Evolutionary conservation across 768 basidiomycete genomes (phyloP).

Genomic region (Panus rudis): DNA sequence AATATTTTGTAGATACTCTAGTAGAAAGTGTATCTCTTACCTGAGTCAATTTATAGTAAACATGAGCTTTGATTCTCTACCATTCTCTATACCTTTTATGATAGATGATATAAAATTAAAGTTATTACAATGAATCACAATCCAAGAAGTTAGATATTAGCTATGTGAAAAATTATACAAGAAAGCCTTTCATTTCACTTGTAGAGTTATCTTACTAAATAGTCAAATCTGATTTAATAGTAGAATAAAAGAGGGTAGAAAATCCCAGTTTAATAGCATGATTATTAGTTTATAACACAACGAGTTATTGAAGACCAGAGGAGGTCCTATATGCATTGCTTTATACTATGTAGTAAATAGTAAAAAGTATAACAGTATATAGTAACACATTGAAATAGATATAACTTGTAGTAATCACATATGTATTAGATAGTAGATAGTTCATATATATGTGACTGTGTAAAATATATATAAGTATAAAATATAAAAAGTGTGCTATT

Average conservation of each 20-base stretch:
- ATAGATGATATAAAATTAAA: no score
- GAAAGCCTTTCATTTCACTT: not conserved
- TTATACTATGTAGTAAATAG: no score
- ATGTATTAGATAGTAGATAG: no score
- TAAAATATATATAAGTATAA: no score
- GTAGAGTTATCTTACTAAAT: not conserved
- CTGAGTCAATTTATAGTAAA: not conserved
- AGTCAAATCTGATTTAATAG: not conserved
- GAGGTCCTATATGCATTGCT: no score
- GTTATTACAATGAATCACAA: not conserved
- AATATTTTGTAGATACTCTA: not conserved
- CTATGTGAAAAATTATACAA: not conserved
- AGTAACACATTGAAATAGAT: no score
- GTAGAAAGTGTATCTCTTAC: not conserved
- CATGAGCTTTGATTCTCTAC: not conserved
- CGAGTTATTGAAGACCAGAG: no score
- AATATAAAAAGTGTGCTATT: no score
- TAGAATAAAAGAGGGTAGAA: not conserved
- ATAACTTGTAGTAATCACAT: no score
- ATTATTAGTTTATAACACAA: not conserved
- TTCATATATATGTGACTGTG: no score
- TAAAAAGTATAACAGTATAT: no score
- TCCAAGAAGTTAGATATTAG: not conserved
- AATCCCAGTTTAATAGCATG: not conserved
- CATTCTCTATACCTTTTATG: no score